Conservation (phyloP, 164 flowering plant species). For the Protea cynaroides region DNA sequence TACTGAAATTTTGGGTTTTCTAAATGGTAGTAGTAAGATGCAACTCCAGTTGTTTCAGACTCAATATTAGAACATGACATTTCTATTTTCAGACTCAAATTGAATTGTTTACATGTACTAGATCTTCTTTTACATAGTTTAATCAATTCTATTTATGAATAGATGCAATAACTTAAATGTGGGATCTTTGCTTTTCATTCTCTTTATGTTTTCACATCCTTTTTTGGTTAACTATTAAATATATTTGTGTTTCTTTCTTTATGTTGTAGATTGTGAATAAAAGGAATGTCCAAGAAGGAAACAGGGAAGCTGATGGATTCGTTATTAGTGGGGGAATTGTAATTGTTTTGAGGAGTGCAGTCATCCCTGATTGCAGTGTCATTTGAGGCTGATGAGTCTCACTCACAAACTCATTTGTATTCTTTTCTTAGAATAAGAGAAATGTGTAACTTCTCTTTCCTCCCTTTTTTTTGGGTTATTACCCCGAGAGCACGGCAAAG, state of each 20-base stretch:
- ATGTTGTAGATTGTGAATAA: constrained; percentile 52
- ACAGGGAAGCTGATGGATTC: constrained; percentile 50
- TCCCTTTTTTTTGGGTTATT: neutral
- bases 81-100: too few relatives aligned
- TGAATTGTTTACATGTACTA: too few relatives aligned
- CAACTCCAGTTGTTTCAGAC: neutral
- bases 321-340: constrained; percentile 60
- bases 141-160: neutral
- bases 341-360: constrained; percentile 48
- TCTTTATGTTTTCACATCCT: neutral
- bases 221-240: neutral
- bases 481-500: neutral
- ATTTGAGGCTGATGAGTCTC: constrained; percentile 23
- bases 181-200: neutral
- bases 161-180: neutral
- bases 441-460: neutral
- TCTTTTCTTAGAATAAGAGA: neutral
- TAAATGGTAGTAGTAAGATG: neutral
- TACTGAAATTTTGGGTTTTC: neutral
- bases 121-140: too few relatives aligned
- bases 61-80: too few relatives aligned
- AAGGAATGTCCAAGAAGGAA: constrained; percentile 64
- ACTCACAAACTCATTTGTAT: neutral
- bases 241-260: neutral
- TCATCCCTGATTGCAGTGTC: constrained; percentile 52